phyloP scores from a whole-genome alignment of 2,329 filamentous ascomycete genomes.

The Zymoseptoria pseudotritici region DNA sequence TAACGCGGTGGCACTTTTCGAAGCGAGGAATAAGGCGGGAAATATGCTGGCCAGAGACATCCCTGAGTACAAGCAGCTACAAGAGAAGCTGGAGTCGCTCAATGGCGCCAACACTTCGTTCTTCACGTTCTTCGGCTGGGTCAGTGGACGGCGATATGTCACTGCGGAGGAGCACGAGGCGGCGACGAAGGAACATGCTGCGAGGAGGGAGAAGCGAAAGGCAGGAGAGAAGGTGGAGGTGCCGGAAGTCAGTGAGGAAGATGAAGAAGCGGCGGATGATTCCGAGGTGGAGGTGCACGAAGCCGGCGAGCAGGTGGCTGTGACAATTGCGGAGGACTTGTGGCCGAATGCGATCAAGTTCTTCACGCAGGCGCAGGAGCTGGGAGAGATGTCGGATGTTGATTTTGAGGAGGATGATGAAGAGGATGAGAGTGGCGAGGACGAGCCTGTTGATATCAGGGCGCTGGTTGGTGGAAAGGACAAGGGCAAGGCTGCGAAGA shows the following conservation, averaged over 20 bases:
- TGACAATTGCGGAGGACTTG: constrained; percentile 75
- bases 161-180: constrained; percentile 63
- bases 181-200: constrained; percentile 53
- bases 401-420: constrained; percentile 57
- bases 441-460: constrained; percentile 42
- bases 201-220: constrained; percentile 45
- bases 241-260: constrained; percentile 37
- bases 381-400: constrained; percentile 55
- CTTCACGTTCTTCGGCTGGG: constrained; percentile 83
- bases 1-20: constrained; percentile 61
- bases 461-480: constrained; percentile 32
- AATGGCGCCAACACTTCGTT: constrained; percentile 56
- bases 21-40: constrained; percentile 50
- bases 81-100: constrained; percentile 43
- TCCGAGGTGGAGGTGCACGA: constrained; percentile 77
- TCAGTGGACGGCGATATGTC: constrained; percentile 56
- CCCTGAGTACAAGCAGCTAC: constrained; percentile 48
- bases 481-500: constrained; percentile 37
- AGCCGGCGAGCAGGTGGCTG: constrained; percentile 75
- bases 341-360: constrained; percentile 85
- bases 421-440: constrained; percentile 48
- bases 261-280: constrained; percentile 55
- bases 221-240: constrained; percentile 30
- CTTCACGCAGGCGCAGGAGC: constrained; percentile 68
- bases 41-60: constrained; percentile 40